phyloP scores from a whole-genome alignment of 78 protist genomes.

The Pigoraptor vietnamica region DNA sequence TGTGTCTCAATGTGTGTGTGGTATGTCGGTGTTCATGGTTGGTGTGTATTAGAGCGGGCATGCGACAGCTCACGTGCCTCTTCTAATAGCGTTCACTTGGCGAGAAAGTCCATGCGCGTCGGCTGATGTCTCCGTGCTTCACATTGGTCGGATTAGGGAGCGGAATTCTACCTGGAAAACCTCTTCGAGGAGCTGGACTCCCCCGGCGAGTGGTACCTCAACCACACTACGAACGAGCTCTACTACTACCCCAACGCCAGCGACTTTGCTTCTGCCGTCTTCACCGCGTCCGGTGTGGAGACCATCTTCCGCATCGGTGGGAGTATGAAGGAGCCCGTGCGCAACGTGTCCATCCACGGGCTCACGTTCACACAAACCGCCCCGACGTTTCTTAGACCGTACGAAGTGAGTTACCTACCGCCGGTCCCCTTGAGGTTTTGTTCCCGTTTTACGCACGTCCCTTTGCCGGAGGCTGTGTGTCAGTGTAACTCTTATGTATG shows the following conservation, averaged over 20 bases:
- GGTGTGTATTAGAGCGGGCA: too few species aligned
- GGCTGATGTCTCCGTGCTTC: neutral
- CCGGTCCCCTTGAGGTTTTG: too few species aligned
- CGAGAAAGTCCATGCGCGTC: too few species aligned
- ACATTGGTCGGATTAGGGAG: neutral
- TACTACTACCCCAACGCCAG: neutral
- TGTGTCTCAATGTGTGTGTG: too few species aligned
- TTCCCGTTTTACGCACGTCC: too few species aligned
- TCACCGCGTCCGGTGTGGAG: neutral
- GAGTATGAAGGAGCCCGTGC: neutral
- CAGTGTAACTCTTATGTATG: too few species aligned
- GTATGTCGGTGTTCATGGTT: too few species aligned
- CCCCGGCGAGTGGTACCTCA: constrained; percentile 32
- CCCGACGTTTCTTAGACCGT: constrained; percentile 12
- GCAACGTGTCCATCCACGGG: neutral
- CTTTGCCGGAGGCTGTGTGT: too few species aligned
- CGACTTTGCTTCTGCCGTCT: neutral
- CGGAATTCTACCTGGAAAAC: constrained; percentile 29
- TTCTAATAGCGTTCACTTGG: too few species aligned
- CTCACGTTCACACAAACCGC: constrained; percentile 1
- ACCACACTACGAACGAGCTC: neutral
- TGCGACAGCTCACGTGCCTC: too few species aligned
- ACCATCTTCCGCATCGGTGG: neutral
- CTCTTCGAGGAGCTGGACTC: constrained; percentile 36
- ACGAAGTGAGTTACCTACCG: constrained; percentile 1